phyloP scores from a whole-genome alignment of 352 stramenopile genomes.

The Globisporangium solare region DNA sequence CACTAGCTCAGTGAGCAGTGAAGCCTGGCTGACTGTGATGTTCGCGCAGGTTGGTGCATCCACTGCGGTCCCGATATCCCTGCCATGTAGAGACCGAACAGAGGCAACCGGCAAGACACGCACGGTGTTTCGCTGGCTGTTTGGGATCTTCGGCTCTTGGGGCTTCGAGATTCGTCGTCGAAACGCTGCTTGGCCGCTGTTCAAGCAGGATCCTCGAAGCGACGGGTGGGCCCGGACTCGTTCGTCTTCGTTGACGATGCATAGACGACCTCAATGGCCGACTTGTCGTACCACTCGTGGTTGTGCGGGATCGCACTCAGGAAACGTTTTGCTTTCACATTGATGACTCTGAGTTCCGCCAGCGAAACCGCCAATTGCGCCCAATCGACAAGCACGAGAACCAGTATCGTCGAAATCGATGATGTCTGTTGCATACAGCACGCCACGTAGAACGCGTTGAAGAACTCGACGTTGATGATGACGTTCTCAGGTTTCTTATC shows the following conservation, averaged over 20 bases:
- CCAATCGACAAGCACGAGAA: conserved; percentile 10
- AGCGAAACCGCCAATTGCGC: conserved; percentile 1
- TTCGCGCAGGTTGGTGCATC: too few species aligned
- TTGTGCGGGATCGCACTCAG: not conserved
- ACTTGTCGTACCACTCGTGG: conserved; percentile 4
- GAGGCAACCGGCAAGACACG: too few species aligned
- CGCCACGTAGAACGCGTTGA: conserved; percentile 22
- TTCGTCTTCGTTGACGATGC: conserved; percentile 9
- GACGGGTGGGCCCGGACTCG: not conserved
- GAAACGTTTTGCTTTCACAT: not conserved
- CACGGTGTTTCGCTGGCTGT: too few species aligned
- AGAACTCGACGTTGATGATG: conserved; percentile 26
- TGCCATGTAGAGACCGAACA: too few species aligned
- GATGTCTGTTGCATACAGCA: conserved; percentile 21
- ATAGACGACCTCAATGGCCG: conserved; percentile 1
- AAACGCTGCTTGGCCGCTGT: not conserved
- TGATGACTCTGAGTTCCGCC: not conserved
- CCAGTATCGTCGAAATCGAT: conserved; percentile 9
- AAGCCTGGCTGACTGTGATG: too few species aligned
- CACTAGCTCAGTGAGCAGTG: too few species aligned
- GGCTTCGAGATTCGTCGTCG: not conserved
- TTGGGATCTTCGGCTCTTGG: too few species aligned
- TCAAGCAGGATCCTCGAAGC: not conserved
- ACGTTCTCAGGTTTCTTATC: conserved; percentile 22
- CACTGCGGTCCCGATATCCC: too few species aligned